Percentiles rank a stretch among this genome's conserved stretches.
Conservation (phyloP, 495 filamentous ascomycete genomes). For the Neurospora cerealis region DNA sequence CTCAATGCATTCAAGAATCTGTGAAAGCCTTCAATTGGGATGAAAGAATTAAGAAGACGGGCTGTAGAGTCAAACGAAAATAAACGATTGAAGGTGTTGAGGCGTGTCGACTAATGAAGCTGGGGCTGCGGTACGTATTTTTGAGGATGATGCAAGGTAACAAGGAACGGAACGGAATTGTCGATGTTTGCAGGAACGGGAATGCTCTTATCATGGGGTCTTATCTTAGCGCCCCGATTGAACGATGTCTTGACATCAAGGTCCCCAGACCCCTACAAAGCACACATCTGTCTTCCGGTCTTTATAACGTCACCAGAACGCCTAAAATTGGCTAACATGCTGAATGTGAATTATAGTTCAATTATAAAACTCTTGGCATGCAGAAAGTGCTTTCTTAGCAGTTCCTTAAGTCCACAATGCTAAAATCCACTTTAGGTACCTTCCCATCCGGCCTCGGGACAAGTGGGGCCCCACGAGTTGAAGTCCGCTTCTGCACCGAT, state of each 20-base stretch:
- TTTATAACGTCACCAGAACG: not conserved
- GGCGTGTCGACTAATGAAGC: not conserved
- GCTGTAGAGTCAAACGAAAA: not conserved
- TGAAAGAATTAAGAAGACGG: not conserved
- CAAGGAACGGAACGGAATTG: not conserved
- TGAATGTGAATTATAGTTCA: too few relatives aligned
- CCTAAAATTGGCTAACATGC: not conserved
- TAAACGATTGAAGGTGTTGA: not conserved
- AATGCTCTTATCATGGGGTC: not conserved
- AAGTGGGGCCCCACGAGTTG: not conserved
- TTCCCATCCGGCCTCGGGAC: not conserved
- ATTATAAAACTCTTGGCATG: too few relatives aligned
- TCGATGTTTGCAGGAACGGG: not conserved
- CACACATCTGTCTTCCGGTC: not conserved
- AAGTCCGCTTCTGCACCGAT: not conserved
- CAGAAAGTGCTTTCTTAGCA: too few relatives aligned
- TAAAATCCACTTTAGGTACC: not conserved
- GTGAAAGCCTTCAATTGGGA: not conserved
- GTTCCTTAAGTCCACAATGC: not conserved
- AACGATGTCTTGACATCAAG: not conserved
- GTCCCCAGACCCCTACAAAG: not conserved
- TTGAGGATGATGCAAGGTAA: not conserved
- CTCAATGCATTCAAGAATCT: not conserved
- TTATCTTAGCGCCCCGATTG: not conserved
- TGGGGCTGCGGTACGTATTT: not conserved